Percentiles rank a stretch among this genome's conserved stretches.
Evolutionary conservation across 1,139 yeast genomes (phyloP).

Genomic region (Yamadazyma conglobata): DNA sequence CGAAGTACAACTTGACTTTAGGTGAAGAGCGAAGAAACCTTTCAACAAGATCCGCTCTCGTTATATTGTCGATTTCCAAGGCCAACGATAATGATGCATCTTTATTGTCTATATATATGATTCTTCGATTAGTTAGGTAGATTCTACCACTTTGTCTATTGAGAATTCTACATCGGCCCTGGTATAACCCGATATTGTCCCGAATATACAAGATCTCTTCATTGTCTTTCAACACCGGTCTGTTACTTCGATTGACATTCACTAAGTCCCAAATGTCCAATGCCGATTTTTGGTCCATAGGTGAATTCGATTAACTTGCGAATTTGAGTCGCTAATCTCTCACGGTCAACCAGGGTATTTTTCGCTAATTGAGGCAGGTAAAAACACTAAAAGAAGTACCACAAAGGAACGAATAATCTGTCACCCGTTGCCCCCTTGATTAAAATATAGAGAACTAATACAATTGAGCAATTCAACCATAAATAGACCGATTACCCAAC

Average conservation of each 20-base stretch:
- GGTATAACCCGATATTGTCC: conserved; percentile 65
- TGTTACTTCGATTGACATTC: conserved; percentile 40
- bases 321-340: too few species aligned
- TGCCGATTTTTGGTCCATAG: too few species aligned
- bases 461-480: too few species aligned
- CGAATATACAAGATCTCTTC: conserved; percentile 48
- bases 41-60: conserved; percentile 32
- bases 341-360: too few species aligned
- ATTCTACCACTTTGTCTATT: conserved; percentile 72
- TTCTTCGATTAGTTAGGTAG: conserved; percentile 69
- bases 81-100: conserved; percentile 45
- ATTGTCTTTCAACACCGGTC: conserved; percentile 40
- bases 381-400: too few species aligned
- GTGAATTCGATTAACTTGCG: too few species aligned
- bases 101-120: conserved; percentile 66
- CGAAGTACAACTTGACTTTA: conserved; percentile 48
- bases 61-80: conserved; percentile 38
- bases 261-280: conserved; percentile 19
- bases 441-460: too few species aligned
- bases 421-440: too few species aligned
- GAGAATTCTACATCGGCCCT: conserved; percentile 61
- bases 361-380: too few species aligned
- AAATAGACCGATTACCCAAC: too few species aligned
- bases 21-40: conserved; percentile 80
- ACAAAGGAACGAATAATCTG: too few species aligned